phyloP scores from a whole-genome alignment of 2,329 filamentous ascomycete genomes.

The Helminthosporium solani region DNA sequence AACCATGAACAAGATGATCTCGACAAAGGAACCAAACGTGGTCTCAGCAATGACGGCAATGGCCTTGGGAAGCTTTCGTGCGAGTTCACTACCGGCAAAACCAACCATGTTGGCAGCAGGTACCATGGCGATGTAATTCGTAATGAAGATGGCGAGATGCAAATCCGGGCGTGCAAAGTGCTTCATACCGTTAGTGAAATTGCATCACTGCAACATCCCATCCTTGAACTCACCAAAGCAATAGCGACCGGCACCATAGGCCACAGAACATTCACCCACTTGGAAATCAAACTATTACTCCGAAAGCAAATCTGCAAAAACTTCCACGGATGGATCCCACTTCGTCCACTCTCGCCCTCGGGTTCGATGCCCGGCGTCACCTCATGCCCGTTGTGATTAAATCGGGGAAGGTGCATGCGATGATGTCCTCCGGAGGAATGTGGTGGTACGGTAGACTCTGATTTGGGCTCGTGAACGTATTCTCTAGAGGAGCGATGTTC shows the following conservation, averaged over 20 bases:
- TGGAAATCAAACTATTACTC: constrained; percentile 64
- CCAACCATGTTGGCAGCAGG: constrained; percentile 74
- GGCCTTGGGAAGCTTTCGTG: constrained; percentile 74
- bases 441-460: constrained; percentile 15
- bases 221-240: constrained; percentile 51
- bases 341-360: constrained; percentile 68
- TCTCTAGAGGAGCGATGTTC: constrained; percentile 24
- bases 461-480: constrained; percentile 25
- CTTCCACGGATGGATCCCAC: constrained; percentile 62
- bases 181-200: constrained; percentile 24
- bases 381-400: constrained; percentile 49
- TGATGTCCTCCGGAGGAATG: constrained; percentile 13
- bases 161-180: constrained; percentile 57
- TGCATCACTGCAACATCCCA: background rate
- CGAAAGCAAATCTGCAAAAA: constrained; percentile 65
- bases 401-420: constrained; percentile 29
- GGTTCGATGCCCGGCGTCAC: constrained; percentile 47
- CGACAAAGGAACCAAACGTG: constrained; percentile 70
- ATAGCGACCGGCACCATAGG: constrained; percentile 72
- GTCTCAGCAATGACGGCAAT: constrained; percentile 62
- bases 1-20: constrained; percentile 81
- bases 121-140: constrained; percentile 76
- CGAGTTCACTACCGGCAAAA: constrained; percentile 70
- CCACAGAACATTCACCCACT: constrained; percentile 70
- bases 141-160: constrained; percentile 65